Evolutionary conservation across 2,329 filamentous ascomycete species (phyloP).

Genomic region (Ophiostoma triangulosporum): DNA sequence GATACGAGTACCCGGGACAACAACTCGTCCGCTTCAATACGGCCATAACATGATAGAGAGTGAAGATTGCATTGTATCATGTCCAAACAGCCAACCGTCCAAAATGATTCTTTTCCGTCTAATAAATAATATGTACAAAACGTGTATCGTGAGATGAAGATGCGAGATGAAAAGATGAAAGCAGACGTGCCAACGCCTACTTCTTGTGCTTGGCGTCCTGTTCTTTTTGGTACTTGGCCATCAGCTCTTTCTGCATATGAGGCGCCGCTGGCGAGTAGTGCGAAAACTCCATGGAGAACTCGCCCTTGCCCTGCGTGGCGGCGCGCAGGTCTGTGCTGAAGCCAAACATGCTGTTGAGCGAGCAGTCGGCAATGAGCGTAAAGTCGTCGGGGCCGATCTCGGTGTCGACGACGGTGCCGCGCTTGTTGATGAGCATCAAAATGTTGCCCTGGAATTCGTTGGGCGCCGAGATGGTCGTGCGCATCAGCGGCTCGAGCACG

Average conservation of each 20-base stretch:
- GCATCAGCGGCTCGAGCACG: constrained; percentile 93
- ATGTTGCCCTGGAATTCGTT: constrained; percentile 97
- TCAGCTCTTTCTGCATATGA: constrained; percentile 62
- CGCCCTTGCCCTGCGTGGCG: constrained; percentile 93
- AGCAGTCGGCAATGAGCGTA: constrained; percentile 81
- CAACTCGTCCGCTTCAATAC: neutral
- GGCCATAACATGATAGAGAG: neutral
- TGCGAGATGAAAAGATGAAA: neutral
- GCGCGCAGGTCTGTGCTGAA: constrained; percentile 86
- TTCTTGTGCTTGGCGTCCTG: constrained; percentile 43
- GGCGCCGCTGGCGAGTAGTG: constrained; percentile 81
- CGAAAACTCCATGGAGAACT: constrained; percentile 98
- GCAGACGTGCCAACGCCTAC: constrained; percentile 18
- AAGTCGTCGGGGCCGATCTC: constrained; percentile 93
- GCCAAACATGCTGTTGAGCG: constrained; percentile 93
- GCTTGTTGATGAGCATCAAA: constrained; percentile 91
- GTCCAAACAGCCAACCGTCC: neutral
- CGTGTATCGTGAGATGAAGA: neutral
- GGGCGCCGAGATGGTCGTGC: constrained; percentile 89
- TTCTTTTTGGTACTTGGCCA: constrained; percentile 46
- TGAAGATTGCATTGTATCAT: constrained; percentile 3
- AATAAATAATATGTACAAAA: neutral
- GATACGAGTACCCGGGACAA: no score
- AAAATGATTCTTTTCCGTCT: neutral
- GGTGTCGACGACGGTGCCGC: constrained; percentile 87